Evolutionary conservation across 164 flowering plant species (phyloP).

Genomic region (Santalum album): DNA sequence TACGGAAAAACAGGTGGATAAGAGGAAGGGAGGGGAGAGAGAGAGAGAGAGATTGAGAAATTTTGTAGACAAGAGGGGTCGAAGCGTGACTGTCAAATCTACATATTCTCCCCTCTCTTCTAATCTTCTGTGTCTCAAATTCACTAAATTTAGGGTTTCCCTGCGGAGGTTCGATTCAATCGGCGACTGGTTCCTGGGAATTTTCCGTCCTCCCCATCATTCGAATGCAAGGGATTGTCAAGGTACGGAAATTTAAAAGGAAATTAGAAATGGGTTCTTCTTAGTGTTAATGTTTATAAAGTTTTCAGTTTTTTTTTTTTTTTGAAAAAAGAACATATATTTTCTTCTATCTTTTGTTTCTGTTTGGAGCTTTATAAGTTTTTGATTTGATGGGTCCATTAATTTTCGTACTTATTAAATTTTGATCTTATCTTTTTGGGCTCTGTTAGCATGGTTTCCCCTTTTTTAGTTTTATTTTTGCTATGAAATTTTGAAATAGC

Average conservation of each 20-base stretch:
- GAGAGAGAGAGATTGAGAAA: neutral
- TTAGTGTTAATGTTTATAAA: neutral
- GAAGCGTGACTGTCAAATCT: constrained; percentile 29
- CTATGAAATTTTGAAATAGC: too few species aligned
- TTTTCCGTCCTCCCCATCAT: constrained; percentile 8
- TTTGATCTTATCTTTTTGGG: neutral
- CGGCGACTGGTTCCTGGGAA: constrained; percentile 24
- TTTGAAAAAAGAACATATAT: too few species aligned
- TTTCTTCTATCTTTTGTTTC: neutral
- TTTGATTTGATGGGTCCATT: neutral
- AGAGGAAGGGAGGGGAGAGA: neutral
- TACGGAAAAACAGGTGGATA: neutral
- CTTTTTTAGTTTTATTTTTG: too few species aligned
- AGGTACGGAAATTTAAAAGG: constrained; percentile 24
- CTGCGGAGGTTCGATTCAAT: constrained; percentile 34
- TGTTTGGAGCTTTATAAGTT: neutral
- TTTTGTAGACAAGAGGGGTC: neutral
- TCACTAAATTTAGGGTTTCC: constrained; percentile 8
- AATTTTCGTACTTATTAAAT: neutral
- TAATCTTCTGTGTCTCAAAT: constrained; percentile 10
- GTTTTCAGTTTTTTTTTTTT: too few species aligned
- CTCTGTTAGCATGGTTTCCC: too few species aligned
- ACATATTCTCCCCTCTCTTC: constrained; percentile 20
- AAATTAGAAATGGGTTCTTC: too few species aligned
- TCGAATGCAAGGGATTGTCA: constrained; percentile 34